Evolutionary conservation across 345 rosid genomes (phyloP), one percentile per base, ranked within the genome.

Genomic region (Microcos paniculata): DNA sequence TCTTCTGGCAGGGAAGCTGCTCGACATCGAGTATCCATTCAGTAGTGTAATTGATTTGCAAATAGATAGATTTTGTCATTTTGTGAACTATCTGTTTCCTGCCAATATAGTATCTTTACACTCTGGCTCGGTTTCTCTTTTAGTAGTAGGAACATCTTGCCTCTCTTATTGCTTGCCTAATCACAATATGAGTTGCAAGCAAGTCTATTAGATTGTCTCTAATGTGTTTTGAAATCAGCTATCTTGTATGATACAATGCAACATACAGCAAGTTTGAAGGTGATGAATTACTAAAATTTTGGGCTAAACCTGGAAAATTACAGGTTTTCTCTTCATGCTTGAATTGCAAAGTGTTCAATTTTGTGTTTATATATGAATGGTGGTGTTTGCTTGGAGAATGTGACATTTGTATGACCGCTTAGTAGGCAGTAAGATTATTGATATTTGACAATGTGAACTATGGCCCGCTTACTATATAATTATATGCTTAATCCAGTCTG

Each of bases 21-120:
- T 63, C 57, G 6, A 48, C 74, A 18, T 42, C 64, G 58, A 74
- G 28, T 78, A 55, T 80, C 79, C 26, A 31, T 79, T 62, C 61
- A 73, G 38, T 82, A 81, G 77, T 48, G 80, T 72, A 73, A 72
- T 73, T 77, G 26, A 76, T 62, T 62, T 70, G 73, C 81, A 73
- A 74, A 78, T 66, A 7, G 45, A 49, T 49, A 58, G 62, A 70
- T 62, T 62, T 78, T 28, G 73, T 64, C 61, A 67, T 64, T 72
- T 61, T 81, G 73, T 61, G 70, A 48, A 19, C 58, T 48, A 11
- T 31, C 28, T 73, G 26, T 45, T 42, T 21, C 56, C 49, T 53
- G 13, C 13, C 48, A 53, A 21, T 38, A 13, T 24, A 53, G 35
- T 71, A 28, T 53, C 33, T 40, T 71, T 33, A 30, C 0, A 24